Conservation (phyloP, 345 rosid species). For the Arabidopsis arenosa region DNA sequence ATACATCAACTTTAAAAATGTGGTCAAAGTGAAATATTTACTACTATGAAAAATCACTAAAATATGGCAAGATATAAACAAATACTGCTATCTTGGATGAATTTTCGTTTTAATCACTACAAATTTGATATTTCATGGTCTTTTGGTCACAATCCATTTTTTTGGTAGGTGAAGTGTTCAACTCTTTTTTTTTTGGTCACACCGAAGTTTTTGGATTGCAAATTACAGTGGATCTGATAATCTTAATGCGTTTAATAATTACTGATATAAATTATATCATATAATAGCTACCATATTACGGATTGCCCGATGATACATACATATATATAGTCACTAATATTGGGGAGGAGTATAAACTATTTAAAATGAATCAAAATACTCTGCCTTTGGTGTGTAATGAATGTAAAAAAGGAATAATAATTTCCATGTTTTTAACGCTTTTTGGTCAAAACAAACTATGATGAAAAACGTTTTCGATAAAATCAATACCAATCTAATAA, state of each 20-base stretch:
- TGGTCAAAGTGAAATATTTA: constrained; percentile 35
- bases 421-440: constrained; percentile 27
- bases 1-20: constrained; percentile 37
- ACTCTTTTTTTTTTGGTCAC: neutral
- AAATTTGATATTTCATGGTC: neutral
- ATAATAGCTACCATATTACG: neutral
- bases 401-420: constrained; percentile 15
- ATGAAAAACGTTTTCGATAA: constrained; percentile 33
- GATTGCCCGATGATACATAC: constrained; percentile 15
- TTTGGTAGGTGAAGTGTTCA: constrained; percentile 30
- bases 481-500: constrained; percentile 9
- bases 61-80: neutral
- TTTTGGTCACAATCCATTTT: neutral
- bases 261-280: too few species aligned
- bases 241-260: neutral
- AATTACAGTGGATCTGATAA: neutral
- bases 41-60: neutral
- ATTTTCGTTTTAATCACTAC: neutral
- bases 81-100: neutral
- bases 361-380: neutral
- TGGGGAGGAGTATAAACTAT: too few species aligned
- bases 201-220: constrained; percentile 2
- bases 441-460: constrained; percentile 32
- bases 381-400: constrained; percentile 10
- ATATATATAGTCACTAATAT: too few species aligned